Conservation (phyloP, 208 protist species). For the Borovskyia barvae region DNA sequence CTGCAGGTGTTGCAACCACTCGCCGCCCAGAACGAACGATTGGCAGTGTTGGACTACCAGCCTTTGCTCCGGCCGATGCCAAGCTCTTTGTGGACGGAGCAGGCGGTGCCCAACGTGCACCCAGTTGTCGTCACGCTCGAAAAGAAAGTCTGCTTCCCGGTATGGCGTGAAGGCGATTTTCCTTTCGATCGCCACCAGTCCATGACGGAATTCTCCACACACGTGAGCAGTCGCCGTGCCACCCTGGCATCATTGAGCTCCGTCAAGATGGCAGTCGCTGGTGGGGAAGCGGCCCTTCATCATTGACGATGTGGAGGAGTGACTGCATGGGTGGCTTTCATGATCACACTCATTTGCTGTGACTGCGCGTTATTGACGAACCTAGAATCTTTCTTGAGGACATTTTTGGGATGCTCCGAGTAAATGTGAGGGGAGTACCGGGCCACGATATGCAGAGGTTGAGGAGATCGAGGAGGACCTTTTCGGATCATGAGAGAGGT, state of each 20-base stretch:
- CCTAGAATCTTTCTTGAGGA: too few relatives aligned
- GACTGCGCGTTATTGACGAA: too few relatives aligned
- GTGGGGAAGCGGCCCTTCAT: too few relatives aligned
- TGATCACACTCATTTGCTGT: too few relatives aligned
- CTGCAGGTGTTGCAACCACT: slow-evolving; percentile 84
- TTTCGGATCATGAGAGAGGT: too few relatives aligned
- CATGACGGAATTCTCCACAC: slow-evolving; percentile 3
- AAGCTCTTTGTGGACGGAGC: slow-evolving; percentile 71
- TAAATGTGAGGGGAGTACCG: too few relatives aligned
- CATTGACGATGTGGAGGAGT: too few relatives aligned
- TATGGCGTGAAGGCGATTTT: slow-evolving; percentile 74
- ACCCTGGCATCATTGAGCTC: slow-evolving; percentile 13
- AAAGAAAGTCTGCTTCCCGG: slow-evolving; percentile 32
- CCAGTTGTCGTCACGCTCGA: slow-evolving; percentile 44
- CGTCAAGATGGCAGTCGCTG: slow-evolving; percentile 6
- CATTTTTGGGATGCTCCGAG: too few relatives aligned
- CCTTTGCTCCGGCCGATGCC: slow-evolving; percentile 62
- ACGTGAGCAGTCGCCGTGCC: slow-evolving; percentile 5
- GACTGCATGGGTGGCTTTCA: too few relatives aligned
- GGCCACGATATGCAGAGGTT: too few relatives aligned
- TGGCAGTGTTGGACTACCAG: slow-evolving; percentile 63
- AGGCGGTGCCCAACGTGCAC: slow-evolving; percentile 62
- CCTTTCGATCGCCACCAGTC: slow-evolving; percentile 30
- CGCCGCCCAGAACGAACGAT: slow-evolving; percentile 22
- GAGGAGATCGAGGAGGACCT: too few relatives aligned